Evolutionary conservation across 2,329 filamentous ascomycete species (phyloP), one percentile per base, ranked within the genome.

Genomic region (Tothia fuscella): DNA sequence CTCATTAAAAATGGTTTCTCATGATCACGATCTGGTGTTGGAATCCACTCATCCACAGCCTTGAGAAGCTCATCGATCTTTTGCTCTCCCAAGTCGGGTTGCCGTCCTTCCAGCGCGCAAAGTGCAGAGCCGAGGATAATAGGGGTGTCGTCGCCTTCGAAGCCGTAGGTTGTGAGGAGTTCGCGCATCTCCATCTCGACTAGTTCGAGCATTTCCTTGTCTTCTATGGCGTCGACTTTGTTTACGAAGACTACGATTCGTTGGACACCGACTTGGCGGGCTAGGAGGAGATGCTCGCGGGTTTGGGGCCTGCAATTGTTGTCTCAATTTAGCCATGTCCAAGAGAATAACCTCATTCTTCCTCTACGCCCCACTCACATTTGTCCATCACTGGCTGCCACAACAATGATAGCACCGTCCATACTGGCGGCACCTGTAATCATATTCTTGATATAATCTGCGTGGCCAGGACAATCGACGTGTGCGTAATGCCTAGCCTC

Each of bases 381-480:
- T 72, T 98, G 93, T 62, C 91, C 91, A 62, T 98, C 91, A 28
- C 87, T 94, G 53, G 91, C 91, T 54, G 93, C 93, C 56, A 98
- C 93, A 52, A 98, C 91, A 57, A 98, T 95, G 62, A 98, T 89
- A 57, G 91, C 89, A 57, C 91, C 91, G 57, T 98, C 91, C 91
- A 98, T 98, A 74, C 87, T 93, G 57, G 93, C 89, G 49, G 91
- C 88, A 79, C 91, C 91, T 53, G 91, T 98, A 66, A 98, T 98
- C 91, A 98, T 98, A 81, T 98, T 98, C 79, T 98, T 98, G 74
- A 98, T 96, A 76, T 98, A 98, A 86, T 98, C 91, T 68, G 91
- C 91, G 81, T 98, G 91, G 68, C 91, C 91, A 46, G 91, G 91
- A 69, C 91, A 98, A 77, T 98, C 91, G 72, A 98, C 91, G 77